phyloP scores from a whole-genome alignment of 2,329 filamentous ascomycete species.

The Cadophora malorum region DNA sequence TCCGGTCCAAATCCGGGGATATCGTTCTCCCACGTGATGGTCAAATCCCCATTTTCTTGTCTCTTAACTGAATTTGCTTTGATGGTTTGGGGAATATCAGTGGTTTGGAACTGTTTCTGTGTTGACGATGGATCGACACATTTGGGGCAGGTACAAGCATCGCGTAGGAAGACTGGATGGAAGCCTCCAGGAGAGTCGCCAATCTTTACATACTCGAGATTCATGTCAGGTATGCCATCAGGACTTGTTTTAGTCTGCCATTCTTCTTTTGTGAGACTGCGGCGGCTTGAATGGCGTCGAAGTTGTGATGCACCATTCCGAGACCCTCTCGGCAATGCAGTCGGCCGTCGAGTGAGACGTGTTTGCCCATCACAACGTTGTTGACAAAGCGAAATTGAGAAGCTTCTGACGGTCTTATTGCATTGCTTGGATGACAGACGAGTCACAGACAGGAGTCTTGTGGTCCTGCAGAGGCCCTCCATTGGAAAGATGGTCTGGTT shows the following conservation, averaged over 20 bases:
- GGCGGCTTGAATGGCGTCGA: background rate
- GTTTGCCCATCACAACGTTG: constrained; percentile 7
- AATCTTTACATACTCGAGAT: constrained; percentile 20
- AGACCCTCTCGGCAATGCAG: constrained; percentile 25
- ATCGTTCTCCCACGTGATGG: constrained; percentile 64
- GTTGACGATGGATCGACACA: constrained; percentile 65
- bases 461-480: constrained; percentile 3
- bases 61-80: constrained; percentile 46
- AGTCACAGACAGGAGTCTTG: background rate
- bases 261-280: background rate
- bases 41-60: constrained; percentile 49
- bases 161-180: constrained; percentile 53
- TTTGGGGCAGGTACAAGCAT: constrained; percentile 61
- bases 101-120: constrained; percentile 69
- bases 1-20: constrained; percentile 45
- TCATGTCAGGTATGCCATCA: constrained; percentile 22
- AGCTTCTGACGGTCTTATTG: constrained; percentile 9
- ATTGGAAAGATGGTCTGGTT: background rate
- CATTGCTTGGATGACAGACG: background rate
- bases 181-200: constrained; percentile 10
- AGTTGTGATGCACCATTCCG: constrained; percentile 19
- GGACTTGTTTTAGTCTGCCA: constrained; percentile 13
- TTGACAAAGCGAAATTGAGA: background rate
- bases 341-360: constrained; percentile 13
- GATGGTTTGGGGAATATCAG: constrained; percentile 64